phyloP scores from a whole-genome alignment of 495 filamentous ascomycete species.

The Hypoxylon perforatum region DNA sequence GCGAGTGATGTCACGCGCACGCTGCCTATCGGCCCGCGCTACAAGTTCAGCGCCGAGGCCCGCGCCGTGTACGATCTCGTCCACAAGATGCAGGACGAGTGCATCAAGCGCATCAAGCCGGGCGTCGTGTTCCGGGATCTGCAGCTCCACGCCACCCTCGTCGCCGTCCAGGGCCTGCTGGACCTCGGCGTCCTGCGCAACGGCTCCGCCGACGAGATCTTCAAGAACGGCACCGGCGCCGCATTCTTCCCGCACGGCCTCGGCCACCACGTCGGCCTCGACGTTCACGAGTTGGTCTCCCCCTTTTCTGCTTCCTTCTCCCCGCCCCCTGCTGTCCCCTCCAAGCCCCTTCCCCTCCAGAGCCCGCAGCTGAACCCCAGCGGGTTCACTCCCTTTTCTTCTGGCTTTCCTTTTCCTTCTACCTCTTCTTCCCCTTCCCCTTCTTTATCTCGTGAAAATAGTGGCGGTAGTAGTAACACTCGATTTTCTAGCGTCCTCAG shows the following conservation, averaged over 20 bases:
- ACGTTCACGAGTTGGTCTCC: slow-evolving; percentile 76
- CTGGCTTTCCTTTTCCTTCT: too few species aligned
- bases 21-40: slow-evolving; percentile 71
- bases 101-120: slow-evolving; percentile 71
- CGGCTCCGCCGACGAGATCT: slow-evolving; percentile 72
- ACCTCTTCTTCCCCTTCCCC: background rate
- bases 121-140: slow-evolving; percentile 75
- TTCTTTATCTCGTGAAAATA: background rate
- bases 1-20: slow-evolving; percentile 92
- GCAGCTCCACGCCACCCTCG: slow-evolving; percentile 74
- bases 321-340: slow-evolving; percentile 2
- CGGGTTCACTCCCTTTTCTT: too few species aligned
- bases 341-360: slow-evolving; percentile 24
- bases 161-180: slow-evolving; percentile 77
- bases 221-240: slow-evolving; percentile 71
- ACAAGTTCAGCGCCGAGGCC: slow-evolving; percentile 72
- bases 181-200: slow-evolving; percentile 72
- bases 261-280: slow-evolving; percentile 89
- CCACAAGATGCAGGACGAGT: slow-evolving; percentile 82
- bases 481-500: slow-evolving; percentile 41
- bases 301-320: slow-evolving; percentile 16
- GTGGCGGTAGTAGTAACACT: slow-evolving; percentile 14
- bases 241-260: slow-evolving; percentile 94
- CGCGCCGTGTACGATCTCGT: slow-evolving; percentile 80
- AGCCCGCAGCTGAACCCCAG: slow-evolving; percentile 7